phyloP scores from a whole-genome alignment of 75 land plant genomes.

The Sequoiadendron giganteum region DNA sequence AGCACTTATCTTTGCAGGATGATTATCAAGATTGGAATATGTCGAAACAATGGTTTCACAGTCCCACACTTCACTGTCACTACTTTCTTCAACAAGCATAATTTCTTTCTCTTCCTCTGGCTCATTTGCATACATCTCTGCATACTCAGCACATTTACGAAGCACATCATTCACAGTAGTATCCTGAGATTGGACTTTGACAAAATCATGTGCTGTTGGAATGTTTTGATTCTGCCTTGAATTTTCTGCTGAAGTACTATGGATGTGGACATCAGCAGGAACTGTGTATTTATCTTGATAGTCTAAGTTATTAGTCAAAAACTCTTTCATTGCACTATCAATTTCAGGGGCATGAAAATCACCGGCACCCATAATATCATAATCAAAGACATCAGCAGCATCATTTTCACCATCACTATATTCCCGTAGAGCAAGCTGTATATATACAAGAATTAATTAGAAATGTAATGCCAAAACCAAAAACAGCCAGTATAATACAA shows the following conservation, averaged over 20 bases:
- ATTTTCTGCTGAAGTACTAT: not conserved
- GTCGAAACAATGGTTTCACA: constrained; percentile 94
- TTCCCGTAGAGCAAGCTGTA: constrained; percentile 64
- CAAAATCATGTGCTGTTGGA: not conserved
- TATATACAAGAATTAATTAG: not conserved
- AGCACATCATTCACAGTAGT: constrained; percentile 35
- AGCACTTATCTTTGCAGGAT: constrained; percentile 82
- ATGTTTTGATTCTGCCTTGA: not conserved
- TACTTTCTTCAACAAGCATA: constrained; percentile 50
- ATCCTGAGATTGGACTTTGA: constrained; percentile 5
- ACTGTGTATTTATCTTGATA: constrained; percentile 49
- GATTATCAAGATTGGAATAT: constrained; percentile 89
- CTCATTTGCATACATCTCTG: constrained; percentile 47
- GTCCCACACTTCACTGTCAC: constrained; percentile 85
- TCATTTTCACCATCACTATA: constrained; percentile 50
- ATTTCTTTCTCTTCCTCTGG: constrained; percentile 40
- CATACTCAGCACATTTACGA: constrained; percentile 43
- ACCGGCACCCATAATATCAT: constrained; percentile 37
- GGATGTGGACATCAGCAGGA: constrained; percentile 31
- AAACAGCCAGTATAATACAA: not conserved
- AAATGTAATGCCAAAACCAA: constrained; percentile 4
- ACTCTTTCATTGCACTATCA: constrained; percentile 48
- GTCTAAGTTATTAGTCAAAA: constrained; percentile 32
- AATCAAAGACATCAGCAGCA: constrained; percentile 19
- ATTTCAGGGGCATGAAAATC: constrained; percentile 59